phyloP scores from a whole-genome alignment of 768 basidiomycete genomes.

The Podaxis sp. region DNA sequence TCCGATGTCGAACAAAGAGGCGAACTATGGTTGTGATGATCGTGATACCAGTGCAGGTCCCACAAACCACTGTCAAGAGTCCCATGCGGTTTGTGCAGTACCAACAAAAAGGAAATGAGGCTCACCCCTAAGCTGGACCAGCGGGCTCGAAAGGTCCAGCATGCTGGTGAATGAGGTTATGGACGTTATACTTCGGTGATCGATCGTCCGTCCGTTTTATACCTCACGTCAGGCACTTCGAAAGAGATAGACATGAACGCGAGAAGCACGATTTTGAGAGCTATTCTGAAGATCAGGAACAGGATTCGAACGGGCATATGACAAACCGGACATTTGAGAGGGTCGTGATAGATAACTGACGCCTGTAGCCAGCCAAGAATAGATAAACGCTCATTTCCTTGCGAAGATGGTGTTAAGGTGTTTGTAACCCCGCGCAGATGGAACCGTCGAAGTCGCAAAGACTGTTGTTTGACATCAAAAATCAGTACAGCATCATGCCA shows the following conservation, averaged over 20 bases:
- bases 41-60: slow-evolving; percentile 30
- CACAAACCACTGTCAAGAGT: background rate
- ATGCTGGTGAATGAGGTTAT: background rate
- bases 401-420: too few relatives aligned
- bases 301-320: too few relatives aligned
- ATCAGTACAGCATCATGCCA: too few relatives aligned
- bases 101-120: background rate
- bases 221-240: background rate
- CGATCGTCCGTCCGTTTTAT: background rate
- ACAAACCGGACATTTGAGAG: too few relatives aligned
- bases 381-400: too few relatives aligned
- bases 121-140: background rate
- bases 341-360: too few relatives aligned
- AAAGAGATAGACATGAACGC: slow-evolving; percentile 32
- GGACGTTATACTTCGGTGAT: background rate
- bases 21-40: slow-evolving; percentile 29
- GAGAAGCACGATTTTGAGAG: background rate
- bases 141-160: background rate
- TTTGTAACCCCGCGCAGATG: too few relatives aligned
- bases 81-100: background rate
- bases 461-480: too few relatives aligned
- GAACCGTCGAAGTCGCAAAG: too few relatives aligned
- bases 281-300: too few relatives aligned
- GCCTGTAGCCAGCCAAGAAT: too few relatives aligned
- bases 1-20: slow-evolving; percentile 26